Evolutionary conservation across 2,329 filamentous ascomycete genomes (phyloP).

Genomic region (Alternaria gansuensis): DNA sequence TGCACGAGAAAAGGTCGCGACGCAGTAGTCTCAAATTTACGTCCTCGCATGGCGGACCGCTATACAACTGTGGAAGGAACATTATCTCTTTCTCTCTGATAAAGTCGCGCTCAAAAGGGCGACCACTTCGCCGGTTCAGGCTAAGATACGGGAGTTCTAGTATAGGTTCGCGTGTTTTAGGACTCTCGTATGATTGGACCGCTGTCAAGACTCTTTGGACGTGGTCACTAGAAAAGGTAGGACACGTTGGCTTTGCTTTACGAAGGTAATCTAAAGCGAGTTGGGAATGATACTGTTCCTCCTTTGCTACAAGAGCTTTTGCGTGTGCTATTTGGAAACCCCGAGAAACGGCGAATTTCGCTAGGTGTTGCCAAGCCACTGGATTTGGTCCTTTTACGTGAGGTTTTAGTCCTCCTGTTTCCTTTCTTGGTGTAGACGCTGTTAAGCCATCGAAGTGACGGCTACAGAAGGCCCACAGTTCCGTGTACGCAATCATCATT

Average conservation of each 20-base stretch:
- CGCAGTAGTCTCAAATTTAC: conserved; percentile 17
- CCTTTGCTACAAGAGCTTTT: conserved; percentile 14
- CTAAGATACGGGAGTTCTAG: conserved; percentile 10
- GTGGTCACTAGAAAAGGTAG: conserved; percentile 13
- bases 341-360: conserved; percentile 11
- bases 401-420: conserved; percentile 20
- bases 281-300: conserved; percentile 14
- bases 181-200: conserved; percentile 6
- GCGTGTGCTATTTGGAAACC: conserved; percentile 20
- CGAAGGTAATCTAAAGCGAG: conserved; percentile 24
- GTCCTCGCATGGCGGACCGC: neutral
- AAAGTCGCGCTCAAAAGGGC: conserved; percentile 21
- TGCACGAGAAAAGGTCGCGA: conserved; percentile 19
- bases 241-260: conserved; percentile 22
- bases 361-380: conserved; percentile 22
- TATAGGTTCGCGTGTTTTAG: neutral
- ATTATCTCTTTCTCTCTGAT: conserved; percentile 20
- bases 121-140: conserved; percentile 12
- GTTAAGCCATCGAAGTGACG: conserved; percentile 24
- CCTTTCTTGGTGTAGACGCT: conserved; percentile 21
- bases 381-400: conserved; percentile 22
- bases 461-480: conserved; percentile 25
- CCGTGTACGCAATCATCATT: conserved; percentile 18
- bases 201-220: conserved; percentile 17
- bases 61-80: conserved; percentile 21